Percentiles rank a stretch among this genome's conserved stretches.
phyloP scores from a whole-genome alignment of 106 monocot genomes.

The Dioscorea dumetorum region DNA sequence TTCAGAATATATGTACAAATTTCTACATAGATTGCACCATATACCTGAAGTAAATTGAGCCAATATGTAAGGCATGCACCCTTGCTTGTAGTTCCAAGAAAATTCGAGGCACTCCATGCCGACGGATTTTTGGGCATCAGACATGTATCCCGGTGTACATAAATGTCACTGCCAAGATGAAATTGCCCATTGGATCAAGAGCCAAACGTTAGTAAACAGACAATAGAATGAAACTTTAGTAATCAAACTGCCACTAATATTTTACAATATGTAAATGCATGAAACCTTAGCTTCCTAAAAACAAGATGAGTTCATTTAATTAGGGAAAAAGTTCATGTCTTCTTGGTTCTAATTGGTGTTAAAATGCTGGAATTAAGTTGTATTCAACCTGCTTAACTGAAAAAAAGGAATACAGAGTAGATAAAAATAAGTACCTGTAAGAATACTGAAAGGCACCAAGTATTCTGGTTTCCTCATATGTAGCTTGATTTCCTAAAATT shows the following conservation, averaged over 20 bases:
- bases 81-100: conserved; percentile 55
- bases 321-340: no score
- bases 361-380: no score
- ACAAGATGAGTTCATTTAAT: no score
- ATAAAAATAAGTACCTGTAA: conserved; percentile 42
- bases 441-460: conserved; percentile 89
- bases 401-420: neutral
- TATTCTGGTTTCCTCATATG: conserved; percentile 66
- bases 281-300: no score
- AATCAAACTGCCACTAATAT: neutral
- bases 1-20: neutral
- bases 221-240: neutral
- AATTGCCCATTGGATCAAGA: no score
- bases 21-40: neutral
- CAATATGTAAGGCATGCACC: conserved; percentile 86
- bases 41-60: conserved; percentile 95
- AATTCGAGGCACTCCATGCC: conserved; percentile 99
- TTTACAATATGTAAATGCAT: neutral
- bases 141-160: conserved; percentile 76
- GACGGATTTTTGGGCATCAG: conserved; percentile 77
- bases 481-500: conserved; percentile 67
- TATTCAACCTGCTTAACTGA: no score
- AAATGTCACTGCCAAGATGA: conserved; percentile 55
- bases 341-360: no score
- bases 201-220: neutral